Base-by-base conservation (phyloP, 176 grass and related monocot genomes). In the Alloteropsis semialata region DNA sequence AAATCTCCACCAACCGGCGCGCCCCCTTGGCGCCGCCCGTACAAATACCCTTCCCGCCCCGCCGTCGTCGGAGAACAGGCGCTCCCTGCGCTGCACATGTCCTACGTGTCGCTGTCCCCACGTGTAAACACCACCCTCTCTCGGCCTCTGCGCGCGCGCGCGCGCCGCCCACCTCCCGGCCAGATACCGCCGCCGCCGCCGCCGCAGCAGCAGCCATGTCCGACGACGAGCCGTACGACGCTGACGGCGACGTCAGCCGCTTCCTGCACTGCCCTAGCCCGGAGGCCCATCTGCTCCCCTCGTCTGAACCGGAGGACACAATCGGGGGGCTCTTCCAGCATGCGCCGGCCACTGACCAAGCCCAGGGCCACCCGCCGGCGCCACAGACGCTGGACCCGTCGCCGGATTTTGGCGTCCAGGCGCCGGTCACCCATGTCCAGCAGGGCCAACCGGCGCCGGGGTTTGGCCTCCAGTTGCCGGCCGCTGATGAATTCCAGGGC, bases 221-320 rank as follows among this genome's bases (percentile, higher is more conserved):
- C 37, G 67, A 70, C 25, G 69, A 30, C 48, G 46, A 53, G 10
- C 5, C 25, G 45, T 74, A 74, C 71, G 71, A 75, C 13, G 1
- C 72, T 13, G 49, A 56, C 33, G 50, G 72, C 50, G 72, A 75
- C 34, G 72, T 75, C 30, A 8, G 49, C 72, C 72, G 72, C 50
- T 75, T 24, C 72, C 72, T 75, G 50, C 21, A 25, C 2, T 56
- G 32, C 22, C 32, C 49, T 9, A 24, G 49, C 49, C 72, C 72
- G 33, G 72, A 75, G 21, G 5, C 4, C 7, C 29, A 33, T 1
- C 5, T 53, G 17, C 13, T 53, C 29, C 0, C 46, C 46, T 50
- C 22, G 5, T 21, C 45, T 51, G 16, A 73, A 73, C 17, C 17
- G 16, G 68, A 70, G 39, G n/a, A n/a, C 39, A 28, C 6, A 8